Evolutionary conservation across 2,329 filamentous ascomycete species (phyloP), one percentile per base, ranked within the genome.

Genomic region (Phialophora expanda): DNA sequence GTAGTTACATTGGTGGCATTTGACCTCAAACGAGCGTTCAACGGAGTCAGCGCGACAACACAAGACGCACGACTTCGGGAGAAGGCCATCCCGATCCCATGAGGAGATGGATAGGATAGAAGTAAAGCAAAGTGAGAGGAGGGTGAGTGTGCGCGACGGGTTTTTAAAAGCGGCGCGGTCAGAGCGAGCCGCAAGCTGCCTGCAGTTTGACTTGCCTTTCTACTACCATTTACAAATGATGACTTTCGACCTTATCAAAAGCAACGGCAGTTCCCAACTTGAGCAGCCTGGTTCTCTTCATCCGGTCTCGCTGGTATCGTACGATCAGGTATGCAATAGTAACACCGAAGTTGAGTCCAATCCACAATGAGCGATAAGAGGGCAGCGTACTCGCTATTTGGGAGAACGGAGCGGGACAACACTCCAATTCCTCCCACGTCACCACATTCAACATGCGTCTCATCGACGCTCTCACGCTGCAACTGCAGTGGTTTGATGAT

Each of bases 381-480:
- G 26, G 14, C 22, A 28, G 24, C 48, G 14, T 7, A 24, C 17
- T 51, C 24, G 46, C n/a, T n/a, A n/a, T n/a, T n/a, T n/a, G n/a
- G 12, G 46, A 51, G 9, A 11, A 51, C 20, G 48, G 20, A 11
- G 48, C 20, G 6, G 12, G 12, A 12, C 22, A 51, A 4, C 8
- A 50, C 3, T 9, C 7, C 22, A 9, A 8, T 50, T 22, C 7
- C 11, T 22, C 7, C 24, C n/a, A 22, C 48, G 48, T 26, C 48
- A 26, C 48, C 20, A 20, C 48, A 51, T 34, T 54, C 58, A 46
- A 44, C 7, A 70, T 69, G 66, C 68, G 68, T 17, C 54, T 70
- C 17, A 66, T 70, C 64, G 66, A 70, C 54, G 58, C 55, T 3
- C 26, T 20, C 24, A 70, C 68, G 20, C 46, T 64, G 17, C 51